These are phyloP conservation scores for Xylariales sp. DNA, from an alignment of 2,329 filamentous ascomycete species.

Conservation along the genomic window DNA sequence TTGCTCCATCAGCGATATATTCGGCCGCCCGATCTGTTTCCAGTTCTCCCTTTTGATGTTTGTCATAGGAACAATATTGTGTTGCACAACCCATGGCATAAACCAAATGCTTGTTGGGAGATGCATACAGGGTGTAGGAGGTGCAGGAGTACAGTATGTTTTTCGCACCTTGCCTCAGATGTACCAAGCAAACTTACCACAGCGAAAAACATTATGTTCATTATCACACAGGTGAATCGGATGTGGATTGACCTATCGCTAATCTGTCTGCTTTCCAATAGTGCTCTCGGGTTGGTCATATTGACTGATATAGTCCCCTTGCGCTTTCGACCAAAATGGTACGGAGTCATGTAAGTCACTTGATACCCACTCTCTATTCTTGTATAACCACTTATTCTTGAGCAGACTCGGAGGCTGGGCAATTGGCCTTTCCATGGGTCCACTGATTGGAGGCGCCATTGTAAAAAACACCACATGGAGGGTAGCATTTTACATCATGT, in stretches of 20 bases:
- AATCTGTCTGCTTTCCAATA: no score
- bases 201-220: no score
- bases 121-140: constrained; percentile 34
- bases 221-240: no score
- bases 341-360: constrained; percentile 27
- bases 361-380: not conserved
- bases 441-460: constrained; percentile 32
- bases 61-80: constrained; percentile 34
- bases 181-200: no score
- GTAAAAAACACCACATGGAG: constrained; percentile 34
- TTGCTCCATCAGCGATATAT: constrained; percentile 28
- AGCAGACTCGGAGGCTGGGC: constrained; percentile 31
- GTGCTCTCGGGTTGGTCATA: constrained; percentile 33
- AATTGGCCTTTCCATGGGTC: constrained; percentile 34
- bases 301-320: constrained; percentile 38
- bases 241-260: no score
- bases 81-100: constrained; percentile 28
- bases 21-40: constrained; percentile 29
- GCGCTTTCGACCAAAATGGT: constrained; percentile 35
- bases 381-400: no score
- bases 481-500: constrained; percentile 45
- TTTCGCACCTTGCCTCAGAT: no score
- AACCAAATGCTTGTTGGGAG: constrained; percentile 30
- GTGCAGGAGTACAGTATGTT: constrained; percentile 37
- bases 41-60: constrained; percentile 34